A percentile compares a stretch with the other conserved stretches of the same genome.
Conservation (phyloP, 164 flowering plant species). For the Magnolia officinalis region DNA sequence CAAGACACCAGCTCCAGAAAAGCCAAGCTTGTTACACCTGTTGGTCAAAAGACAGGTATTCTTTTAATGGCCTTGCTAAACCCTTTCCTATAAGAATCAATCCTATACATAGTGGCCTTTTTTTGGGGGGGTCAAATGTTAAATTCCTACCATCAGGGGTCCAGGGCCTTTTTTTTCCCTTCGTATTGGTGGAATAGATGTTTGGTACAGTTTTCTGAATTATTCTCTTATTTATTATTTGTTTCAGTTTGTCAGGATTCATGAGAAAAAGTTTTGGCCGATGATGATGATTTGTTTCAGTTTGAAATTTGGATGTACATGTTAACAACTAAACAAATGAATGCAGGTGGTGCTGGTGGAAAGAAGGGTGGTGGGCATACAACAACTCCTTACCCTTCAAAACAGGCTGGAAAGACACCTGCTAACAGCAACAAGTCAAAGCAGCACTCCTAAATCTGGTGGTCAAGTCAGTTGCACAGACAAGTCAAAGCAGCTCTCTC, state of each 20-base stretch:
- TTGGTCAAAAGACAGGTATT: conserved; percentile 51
- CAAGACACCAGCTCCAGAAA: conserved; percentile 46
- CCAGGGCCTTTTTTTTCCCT: no score
- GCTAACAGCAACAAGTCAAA: conserved; percentile 28
- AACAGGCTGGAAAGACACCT: conserved; percentile 38
- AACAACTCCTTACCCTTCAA: conserved; percentile 59
- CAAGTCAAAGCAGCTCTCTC: no score
- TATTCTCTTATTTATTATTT: no score
- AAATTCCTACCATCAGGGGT: no score
- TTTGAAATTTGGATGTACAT: background rate
- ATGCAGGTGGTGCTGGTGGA: conserved; percentile 27
- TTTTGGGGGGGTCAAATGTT: background rate
- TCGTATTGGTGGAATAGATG: no score
- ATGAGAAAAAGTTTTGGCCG: no score
- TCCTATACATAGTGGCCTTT: no score
- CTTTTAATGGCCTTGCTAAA: no score
- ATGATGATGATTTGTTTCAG: background rate
- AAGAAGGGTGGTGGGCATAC: conserved; percentile 51
- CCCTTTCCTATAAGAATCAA: no score
- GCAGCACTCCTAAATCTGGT: conserved; percentile 38
- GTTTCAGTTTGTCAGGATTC: no score
- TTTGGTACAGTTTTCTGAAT: no score
- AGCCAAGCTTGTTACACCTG: conserved; percentile 59
- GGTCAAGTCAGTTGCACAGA: conserved; percentile 34
- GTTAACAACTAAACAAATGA: background rate